Percentiles rank a stretch among this genome's conserved stretches.
Conservation (phyloP, 1,284 basidiomycete species). For the Trichosporon ovoides region DNA sequence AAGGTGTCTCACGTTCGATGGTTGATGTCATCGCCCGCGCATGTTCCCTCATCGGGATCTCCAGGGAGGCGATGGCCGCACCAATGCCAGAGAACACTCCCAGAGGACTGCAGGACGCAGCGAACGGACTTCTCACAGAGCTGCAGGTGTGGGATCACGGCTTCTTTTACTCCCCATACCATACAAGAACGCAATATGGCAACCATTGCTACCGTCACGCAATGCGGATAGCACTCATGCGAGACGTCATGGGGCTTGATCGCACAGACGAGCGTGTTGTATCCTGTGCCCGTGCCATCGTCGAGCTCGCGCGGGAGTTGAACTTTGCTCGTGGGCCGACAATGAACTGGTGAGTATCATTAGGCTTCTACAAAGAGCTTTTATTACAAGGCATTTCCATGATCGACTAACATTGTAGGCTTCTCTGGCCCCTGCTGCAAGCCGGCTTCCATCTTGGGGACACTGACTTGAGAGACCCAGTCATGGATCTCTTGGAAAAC, state of each 20-base stretch:
- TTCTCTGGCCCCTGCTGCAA: conserved; percentile 45
- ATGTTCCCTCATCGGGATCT: conserved; percentile 29
- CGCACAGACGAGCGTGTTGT: conserved; percentile 33
- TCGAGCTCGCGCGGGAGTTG: conserved; percentile 39
- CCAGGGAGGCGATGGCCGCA: conserved; percentile 16
- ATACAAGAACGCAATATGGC: conserved; percentile 40
- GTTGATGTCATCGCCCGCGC: conserved; percentile 41
- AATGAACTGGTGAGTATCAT: conserved; percentile 34
- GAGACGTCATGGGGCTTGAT: conserved; percentile 37
- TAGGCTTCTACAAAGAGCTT: too few relatives aligned
- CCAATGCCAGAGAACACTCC: conserved; percentile 10
- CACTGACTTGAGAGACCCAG: conserved; percentile 27
- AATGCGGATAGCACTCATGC: conserved; percentile 34
- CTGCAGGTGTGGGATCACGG: conserved; percentile 38
- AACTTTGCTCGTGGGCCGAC: conserved; percentile 20
- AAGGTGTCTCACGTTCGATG: conserved; percentile 40
- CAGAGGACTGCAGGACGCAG: conserved; percentile 24
- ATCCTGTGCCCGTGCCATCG: conserved; percentile 29
- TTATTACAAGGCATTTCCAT: too few relatives aligned
- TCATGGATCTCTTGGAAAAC: conserved; percentile 33
- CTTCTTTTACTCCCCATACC: conserved; percentile 36
- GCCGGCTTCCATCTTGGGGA: conserved; percentile 39
- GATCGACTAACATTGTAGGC: too few relatives aligned
- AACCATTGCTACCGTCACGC: conserved; percentile 42
- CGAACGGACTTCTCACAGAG: conserved; percentile 36